A percentile compares a stretch with the other conserved stretches of the same genome.
Evolutionary conservation across 192 early-diverging fungal genomes (phyloP).

Genomic region (Haplosporangium gracile): DNA sequence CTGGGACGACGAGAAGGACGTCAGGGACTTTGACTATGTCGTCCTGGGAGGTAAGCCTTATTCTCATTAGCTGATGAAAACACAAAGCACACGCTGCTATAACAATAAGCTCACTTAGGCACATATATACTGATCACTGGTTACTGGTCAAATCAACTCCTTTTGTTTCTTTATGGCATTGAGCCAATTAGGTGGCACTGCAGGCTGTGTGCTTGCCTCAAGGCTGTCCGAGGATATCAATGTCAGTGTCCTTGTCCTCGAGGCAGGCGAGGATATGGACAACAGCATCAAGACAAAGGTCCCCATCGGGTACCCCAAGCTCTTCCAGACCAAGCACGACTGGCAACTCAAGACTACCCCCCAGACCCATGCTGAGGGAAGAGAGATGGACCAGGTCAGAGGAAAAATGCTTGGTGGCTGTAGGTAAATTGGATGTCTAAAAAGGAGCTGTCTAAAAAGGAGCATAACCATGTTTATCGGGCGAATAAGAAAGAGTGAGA

Average conservation of each 20-base stretch:
- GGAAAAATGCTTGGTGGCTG: constrained; percentile 26
- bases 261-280: constrained; percentile 25
- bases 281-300: not conserved
- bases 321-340: constrained; percentile 13
- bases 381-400: constrained; percentile 15
- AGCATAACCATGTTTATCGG: not conserved
- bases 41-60: constrained; percentile 20
- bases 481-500: not conserved
- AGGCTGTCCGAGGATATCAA: constrained; percentile 23
- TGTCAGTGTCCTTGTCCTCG: constrained; percentile 28
- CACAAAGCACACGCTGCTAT: too few species aligned
- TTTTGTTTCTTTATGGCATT: not conserved
- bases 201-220: constrained; percentile 31
- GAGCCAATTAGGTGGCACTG: constrained; percentile 21
- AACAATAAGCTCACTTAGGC: not conserved
- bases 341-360: constrained; percentile 18
- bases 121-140: not conserved
- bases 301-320: not conserved
- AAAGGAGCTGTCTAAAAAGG: not conserved
- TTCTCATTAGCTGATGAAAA: too few species aligned
- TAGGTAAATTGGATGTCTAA: constrained; percentile 4
- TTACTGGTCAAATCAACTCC: not conserved
- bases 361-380: constrained; percentile 26
- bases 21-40: constrained; percentile 21
- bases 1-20: constrained; percentile 18